phyloP scores from a whole-genome alignment of 164 flowering plant genomes.

The Saururus chinensis region DNA sequence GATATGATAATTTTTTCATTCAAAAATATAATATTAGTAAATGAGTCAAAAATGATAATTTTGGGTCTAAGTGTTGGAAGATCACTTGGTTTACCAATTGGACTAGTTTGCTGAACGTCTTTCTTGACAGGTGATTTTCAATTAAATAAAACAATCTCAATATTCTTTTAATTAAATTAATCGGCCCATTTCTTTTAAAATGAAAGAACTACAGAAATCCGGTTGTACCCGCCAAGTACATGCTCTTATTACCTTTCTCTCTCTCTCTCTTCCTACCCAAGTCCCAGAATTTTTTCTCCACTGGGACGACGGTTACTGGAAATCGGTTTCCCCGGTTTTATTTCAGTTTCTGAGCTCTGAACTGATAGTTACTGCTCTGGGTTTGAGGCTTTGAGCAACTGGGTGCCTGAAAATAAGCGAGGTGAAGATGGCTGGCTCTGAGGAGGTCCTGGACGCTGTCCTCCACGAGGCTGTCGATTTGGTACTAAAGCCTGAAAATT shows the following conservation, averaged over 20 bases:
- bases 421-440: slow-evolving; percentile 29
- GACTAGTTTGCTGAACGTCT: too few species aligned
- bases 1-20: too few species aligned
- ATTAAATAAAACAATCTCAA: background rate
- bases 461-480: slow-evolving; percentile 65
- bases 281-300: background rate
- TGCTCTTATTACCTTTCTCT: background rate
- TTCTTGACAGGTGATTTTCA: too few species aligned
- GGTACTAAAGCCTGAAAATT: slow-evolving; percentile 26
- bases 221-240: slow-evolving; percentile 5
- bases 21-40: background rate
- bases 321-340: background rate
- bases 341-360: background rate
- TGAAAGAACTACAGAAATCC: too few species aligned
- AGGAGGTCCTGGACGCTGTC: slow-evolving; percentile 48
- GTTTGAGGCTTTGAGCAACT: background rate
- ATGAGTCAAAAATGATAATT: background rate
- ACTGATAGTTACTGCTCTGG: background rate
- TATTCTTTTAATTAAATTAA: background rate
- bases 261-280: background rate
- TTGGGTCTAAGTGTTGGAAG: background rate
- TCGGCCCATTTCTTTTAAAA: too few species aligned
- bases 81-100: too few species aligned
- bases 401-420: background rate
- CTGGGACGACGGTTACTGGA: background rate